Evolutionary conservation across 441 rosid genomes (phyloP).

Genomic region (Pelargonium myrrhifolium): DNA sequence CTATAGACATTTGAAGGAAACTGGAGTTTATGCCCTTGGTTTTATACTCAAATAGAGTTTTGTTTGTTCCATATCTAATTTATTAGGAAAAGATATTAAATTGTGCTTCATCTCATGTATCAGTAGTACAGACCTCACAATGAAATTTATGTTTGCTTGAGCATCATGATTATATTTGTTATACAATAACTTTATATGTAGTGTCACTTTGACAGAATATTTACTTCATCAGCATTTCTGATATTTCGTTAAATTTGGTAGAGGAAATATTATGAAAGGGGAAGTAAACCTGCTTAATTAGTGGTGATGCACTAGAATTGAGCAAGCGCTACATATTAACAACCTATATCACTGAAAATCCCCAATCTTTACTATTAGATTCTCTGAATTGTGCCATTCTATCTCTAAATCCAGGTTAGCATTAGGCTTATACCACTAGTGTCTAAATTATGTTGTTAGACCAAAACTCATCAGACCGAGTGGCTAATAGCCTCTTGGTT

Average conservation of each 20-base stretch:
- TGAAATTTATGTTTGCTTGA: no score
- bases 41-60: background rate
- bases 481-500: no score
- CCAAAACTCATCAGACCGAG: no score
- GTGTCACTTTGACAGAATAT: background rate
- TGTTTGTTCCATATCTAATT: background rate
- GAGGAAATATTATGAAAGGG: background rate
- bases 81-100: no score
- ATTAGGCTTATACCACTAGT: background rate
- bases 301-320: background rate
- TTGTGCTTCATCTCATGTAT: no score
- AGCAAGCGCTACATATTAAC: background rate
- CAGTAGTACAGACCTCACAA: no score
- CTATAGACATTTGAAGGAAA: background rate
- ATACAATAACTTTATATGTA: background rate
- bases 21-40: background rate
- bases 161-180: background rate
- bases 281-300: background rate
- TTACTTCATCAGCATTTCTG: background rate
- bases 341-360: background rate
- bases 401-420: background rate
- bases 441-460: background rate
- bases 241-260: background rate
- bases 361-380: background rate
- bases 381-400: background rate